Conservation (phyloP, 1,139 yeast genomes). For the Geotrichum armillariae region DNA sequence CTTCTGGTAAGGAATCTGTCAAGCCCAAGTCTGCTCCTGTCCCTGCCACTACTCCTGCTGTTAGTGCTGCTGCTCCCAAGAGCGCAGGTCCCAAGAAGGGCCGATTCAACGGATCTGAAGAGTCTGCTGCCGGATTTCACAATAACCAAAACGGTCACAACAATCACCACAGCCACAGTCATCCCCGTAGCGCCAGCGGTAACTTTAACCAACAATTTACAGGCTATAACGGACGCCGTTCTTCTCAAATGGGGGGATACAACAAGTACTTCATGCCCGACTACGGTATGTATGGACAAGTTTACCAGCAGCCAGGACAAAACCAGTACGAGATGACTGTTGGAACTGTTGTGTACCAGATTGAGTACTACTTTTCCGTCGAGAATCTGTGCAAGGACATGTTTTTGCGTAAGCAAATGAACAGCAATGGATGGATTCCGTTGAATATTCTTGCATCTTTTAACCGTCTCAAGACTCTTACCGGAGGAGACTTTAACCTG, state of each 20-base stretch:
- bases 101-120: conserved; percentile 11
- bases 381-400: conserved; percentile 85
- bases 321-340: conserved; percentile 16
- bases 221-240: conserved; percentile 18
- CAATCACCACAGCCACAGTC: conserved; percentile 25
- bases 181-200: conserved; percentile 20
- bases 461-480: conserved; percentile 66
- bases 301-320: conserved; percentile 10
- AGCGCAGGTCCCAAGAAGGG: conserved; percentile 16
- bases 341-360: conserved; percentile 48
- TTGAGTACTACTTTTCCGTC: conserved; percentile 85
- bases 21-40: conserved; percentile 6
- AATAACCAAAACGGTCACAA: neutral
- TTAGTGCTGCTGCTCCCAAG: conserved; percentile 7
- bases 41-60: conserved; percentile 7
- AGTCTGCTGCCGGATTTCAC: conserved; percentile 2
- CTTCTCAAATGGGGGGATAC: conserved; percentile 13
- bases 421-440: conserved; percentile 70
- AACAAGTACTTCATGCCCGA: conserved; percentile 16
- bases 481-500: conserved; percentile 50
- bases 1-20: conserved; percentile 10
- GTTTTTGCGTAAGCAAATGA: conserved; percentile 77
- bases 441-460: conserved; percentile 64
- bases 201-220: conserved; percentile 17
- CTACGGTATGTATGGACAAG: conserved; percentile 4